These are phyloP conservation scores for Periconia digitata DNA, from an alignment of 2,329 filamentous ascomycete species.

Conservation along the genomic window DNA sequence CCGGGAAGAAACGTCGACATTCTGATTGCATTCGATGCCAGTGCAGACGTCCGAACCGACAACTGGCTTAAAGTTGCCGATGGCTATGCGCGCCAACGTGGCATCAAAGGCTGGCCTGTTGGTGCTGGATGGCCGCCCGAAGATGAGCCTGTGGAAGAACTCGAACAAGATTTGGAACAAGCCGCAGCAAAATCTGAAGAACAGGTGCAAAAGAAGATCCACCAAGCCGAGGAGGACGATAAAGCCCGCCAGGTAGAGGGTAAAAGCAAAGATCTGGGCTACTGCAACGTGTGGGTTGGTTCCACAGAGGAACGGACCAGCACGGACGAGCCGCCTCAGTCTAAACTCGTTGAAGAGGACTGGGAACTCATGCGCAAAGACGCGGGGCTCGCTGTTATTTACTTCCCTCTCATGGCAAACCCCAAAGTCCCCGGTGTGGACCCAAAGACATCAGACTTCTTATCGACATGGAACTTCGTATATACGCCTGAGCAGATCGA, in stretches of 20 bases:
- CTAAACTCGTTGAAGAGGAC: constrained; percentile 62
- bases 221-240: constrained; percentile 53
- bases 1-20: constrained; percentile 88
- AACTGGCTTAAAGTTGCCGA: constrained; percentile 96
- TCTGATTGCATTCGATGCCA: constrained; percentile 90
- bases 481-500: constrained; percentile 92
- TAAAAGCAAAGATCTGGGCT: constrained; percentile 63
- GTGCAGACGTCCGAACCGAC: constrained; percentile 87
- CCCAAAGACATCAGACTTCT: constrained; percentile 78
- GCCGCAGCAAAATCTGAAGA: constrained; percentile 63
- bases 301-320: constrained; percentile 71
- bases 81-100: constrained; percentile 86
- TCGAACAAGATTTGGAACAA: constrained; percentile 65
- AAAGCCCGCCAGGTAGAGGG: constrained; percentile 22
- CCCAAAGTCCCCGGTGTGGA: constrained; percentile 78
- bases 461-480: constrained; percentile 97
- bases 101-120: constrained; percentile 91
- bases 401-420: constrained; percentile 87
- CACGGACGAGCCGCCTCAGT: constrained; percentile 55
- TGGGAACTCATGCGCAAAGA: constrained; percentile 70
- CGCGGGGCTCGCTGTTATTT: constrained; percentile 85
- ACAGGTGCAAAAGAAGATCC: constrained; percentile 66
- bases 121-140: constrained; percentile 88
- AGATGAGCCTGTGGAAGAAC: constrained; percentile 60
- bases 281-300: constrained; percentile 96